Base-by-base conservation (phyloP, 768 basidiomycete genomes). In the Phlebiopsis gigantea region DNA sequence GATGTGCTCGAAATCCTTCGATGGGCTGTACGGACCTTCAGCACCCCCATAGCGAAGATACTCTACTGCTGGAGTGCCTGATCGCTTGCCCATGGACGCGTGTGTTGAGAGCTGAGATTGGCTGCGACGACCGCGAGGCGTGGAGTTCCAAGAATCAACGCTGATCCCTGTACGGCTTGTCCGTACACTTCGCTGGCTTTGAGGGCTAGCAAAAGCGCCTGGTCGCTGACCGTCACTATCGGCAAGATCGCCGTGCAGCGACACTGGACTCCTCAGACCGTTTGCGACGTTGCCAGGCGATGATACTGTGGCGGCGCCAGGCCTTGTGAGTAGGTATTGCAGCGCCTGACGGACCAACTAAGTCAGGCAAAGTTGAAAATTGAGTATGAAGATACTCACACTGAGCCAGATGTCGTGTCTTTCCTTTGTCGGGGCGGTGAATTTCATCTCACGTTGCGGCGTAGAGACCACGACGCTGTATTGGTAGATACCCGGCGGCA, bases 401-500 rank as follows among this genome's bases (percentile, higher is more conserved):
- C 86, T 89, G 53, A 93, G 76, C 97, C 97, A 99, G 59, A 98
- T 93, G 63, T 98, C 95, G 67, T 99, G 97, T 53, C 95, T 80
- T 62, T 98, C 97, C 68, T 91, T 90, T 7, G 88, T 95, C 1
- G 89, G 88, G 5, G 94, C 94, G n/a, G 97, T 98, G 66, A 99
- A 87, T 76, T 97, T 96, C 85, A 98, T 97, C 73, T 99, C 97
- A 57, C 96, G 80, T 60, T 93, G 90, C 10, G 93, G 89, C 0
- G 95, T 97, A 22, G 91, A 86, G 56, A 99, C 85, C 43, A 99
- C 78, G 24, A 99, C 88, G 60, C 91, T 96, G 71, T 97, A 91
- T 66, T 91, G 90, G 73, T 90, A 84, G 60, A 98, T 73, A 25
- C 94, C 96, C 51, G 94, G 91, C 8, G 95, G 96, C 82, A 90